Conservation (phyloP, 768 basidiomycete species). For the Mrakia gelida region DNA sequence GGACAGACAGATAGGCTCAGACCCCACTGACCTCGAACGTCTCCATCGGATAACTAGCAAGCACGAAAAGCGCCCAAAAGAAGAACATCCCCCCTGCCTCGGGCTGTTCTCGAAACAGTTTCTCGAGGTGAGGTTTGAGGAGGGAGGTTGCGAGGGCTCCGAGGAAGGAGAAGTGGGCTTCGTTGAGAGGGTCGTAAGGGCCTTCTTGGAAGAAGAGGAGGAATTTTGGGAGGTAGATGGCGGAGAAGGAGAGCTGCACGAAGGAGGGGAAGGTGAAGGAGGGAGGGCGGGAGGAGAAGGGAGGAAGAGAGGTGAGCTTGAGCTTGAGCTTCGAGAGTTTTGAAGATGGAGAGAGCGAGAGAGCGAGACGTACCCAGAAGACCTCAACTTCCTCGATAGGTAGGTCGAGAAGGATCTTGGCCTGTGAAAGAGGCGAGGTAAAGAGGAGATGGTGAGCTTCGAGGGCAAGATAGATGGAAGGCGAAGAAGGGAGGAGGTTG, state of each 20-base stretch:
- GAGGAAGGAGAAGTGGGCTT: slow-evolving; percentile 12
- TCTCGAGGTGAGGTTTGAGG: neutral
- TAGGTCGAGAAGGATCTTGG: neutral
- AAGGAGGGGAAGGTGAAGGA: too few relatives aligned
- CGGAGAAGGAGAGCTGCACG: neutral
- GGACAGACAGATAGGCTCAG: neutral
- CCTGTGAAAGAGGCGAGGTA: neutral
- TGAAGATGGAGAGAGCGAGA: neutral
- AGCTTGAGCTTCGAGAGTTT: neutral
- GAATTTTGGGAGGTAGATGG: slow-evolving; percentile 11
- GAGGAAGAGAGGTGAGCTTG: neutral
- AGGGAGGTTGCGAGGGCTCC: neutral
- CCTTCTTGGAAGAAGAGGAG: slow-evolving; percentile 2
- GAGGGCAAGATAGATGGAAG: neutral
- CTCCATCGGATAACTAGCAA: slow-evolving; percentile 1
- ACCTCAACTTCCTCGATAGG: neutral
- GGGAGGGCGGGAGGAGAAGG: neutral
- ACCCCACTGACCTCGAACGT: neutral
- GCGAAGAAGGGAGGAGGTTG: neutral
- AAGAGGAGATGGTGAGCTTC: neutral
- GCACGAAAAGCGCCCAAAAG: slow-evolving; percentile 1
- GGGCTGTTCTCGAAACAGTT: neutral
- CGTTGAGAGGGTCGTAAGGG: neutral
- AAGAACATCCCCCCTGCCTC: neutral
- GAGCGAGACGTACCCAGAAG: neutral